Base-by-base conservation (phyloP, 1,284 basidiomycete genomes). In the Inonotus obliquus region DNA sequence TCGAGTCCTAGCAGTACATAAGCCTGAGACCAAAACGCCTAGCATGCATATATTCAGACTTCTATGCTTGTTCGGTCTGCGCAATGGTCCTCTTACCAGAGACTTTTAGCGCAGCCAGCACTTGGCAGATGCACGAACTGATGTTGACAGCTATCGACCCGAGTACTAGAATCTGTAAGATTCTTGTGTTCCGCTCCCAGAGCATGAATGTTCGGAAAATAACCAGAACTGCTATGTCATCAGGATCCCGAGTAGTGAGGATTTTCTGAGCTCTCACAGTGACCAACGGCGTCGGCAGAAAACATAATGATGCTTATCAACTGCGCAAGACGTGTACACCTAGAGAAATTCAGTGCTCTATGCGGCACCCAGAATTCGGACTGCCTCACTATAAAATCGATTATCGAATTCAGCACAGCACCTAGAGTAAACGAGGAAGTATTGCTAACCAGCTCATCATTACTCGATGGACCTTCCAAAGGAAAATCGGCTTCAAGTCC, bases 121-220 rank as follows among this genome's bases (percentile, higher is more conserved):
- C 51, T 32, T 35, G 17, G 14, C 14, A 52, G 27, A 19, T 25
- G 19, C 13, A 47, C 21, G 56, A 25, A 17, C 25, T 35, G 13
- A 14, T 44, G n/a, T 48, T 57, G 10, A 48, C 56, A 4, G 48
- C 17, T 25, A 57, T 4, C 21, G 56, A 57, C 13, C 56, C 56
- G 2, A 32, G 14, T n/a, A 39, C 21, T 10, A 52, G 38, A 14
- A 59, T 32, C 17, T 32, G 7, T 19, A 59, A 35, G 14, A 57
- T 47, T 4, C 29, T 27, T 9, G 17, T 17, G 6, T 47, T 48
- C 9, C 44, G 10, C 10, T 48, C 47, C 56, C 56, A 57, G 17
- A 57, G 56, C 10, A 35, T 19, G n/a, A 57, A 57, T 7, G 56
- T 57, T 19, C 56, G 56, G 23, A 57, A 57, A 11, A 57, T 35